phyloP scores from a whole-genome alignment of 495 filamentous ascomycete species.

The Daldinia grandis region DNA sequence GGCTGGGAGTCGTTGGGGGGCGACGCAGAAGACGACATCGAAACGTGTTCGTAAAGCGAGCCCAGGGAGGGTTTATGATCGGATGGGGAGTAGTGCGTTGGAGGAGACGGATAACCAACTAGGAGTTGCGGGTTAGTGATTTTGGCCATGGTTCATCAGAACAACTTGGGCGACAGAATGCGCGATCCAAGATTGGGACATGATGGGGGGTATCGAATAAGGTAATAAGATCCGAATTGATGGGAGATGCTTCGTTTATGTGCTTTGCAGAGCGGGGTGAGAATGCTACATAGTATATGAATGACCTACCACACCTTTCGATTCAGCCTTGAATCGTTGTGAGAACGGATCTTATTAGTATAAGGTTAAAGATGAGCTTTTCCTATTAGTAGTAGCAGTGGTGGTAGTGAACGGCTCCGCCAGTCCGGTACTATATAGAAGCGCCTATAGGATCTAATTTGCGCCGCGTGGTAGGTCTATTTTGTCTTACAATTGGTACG shows the following conservation, averaged over 20 bases:
- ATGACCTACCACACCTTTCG: constrained; percentile 35
- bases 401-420: constrained; percentile 6
- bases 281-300: constrained; percentile 41
- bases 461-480: constrained; percentile 15
- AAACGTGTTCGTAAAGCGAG: constrained; percentile 47
- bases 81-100: constrained; percentile 48
- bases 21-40: constrained; percentile 56
- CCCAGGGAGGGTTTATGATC: constrained; percentile 47
- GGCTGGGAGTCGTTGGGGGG: constrained; percentile 47
- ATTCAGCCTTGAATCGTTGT: constrained; percentile 30
- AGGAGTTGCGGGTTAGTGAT: constrained; percentile 41
- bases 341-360: constrained; percentile 16
- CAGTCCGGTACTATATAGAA: constrained; percentile 23
- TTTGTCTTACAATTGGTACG: neutral
- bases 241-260: constrained; percentile 39
- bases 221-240: constrained; percentile 25
- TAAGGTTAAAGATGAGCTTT: constrained; percentile 6
- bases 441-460: constrained; percentile 12
- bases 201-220: constrained; percentile 33
- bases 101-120: constrained; percentile 54
- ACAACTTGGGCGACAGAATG: constrained; percentile 17
- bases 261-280: constrained; percentile 35
- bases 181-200: constrained; percentile 19
- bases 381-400: neutral
- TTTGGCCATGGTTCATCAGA: constrained; percentile 37